phyloP scores from a whole-genome alignment of 2,329 filamentous ascomycete species.

The Fusarium buharicum region DNA sequence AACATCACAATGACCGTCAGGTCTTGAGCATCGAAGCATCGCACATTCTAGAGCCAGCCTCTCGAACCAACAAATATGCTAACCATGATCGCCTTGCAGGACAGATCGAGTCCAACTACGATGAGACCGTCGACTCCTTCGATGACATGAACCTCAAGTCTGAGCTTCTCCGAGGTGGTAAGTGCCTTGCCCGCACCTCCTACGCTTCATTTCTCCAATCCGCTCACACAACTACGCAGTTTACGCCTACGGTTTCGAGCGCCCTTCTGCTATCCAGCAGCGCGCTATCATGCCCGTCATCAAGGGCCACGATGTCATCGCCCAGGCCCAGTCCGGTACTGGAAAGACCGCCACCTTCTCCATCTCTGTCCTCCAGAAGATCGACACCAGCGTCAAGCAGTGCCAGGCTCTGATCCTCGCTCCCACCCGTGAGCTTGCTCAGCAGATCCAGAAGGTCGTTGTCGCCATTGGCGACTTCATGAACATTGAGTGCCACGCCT shows the following conservation, averaged over 20 bases:
- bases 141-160: constrained; percentile 97
- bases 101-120: constrained; percentile 99
- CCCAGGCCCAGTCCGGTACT: constrained; percentile 99
- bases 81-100: constrained; percentile 62
- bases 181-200: constrained; percentile 45
- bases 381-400: constrained; percentile 92
- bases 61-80: constrained; percentile 30
- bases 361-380: constrained; percentile 98
- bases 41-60: constrained; percentile 4
- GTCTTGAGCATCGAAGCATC: neutral
- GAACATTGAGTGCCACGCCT: constrained; percentile 98
- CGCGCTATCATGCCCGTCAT: constrained; percentile 99
- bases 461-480: constrained; percentile 99
- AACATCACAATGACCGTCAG: constrained; percentile 23
- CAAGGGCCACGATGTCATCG: constrained; percentile 99
- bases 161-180: constrained; percentile 94
- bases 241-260: constrained; percentile 99
- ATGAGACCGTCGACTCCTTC: constrained; percentile 99
- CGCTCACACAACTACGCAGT: constrained; percentile 59
- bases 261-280: constrained; percentile 99
- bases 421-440: constrained; percentile 96
- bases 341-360: constrained; percentile 99
- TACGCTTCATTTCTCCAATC: constrained; percentile 32
- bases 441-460: constrained; percentile 99
- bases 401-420: constrained; percentile 99